A percentile compares a stretch with the other conserved stretches of the same genome.
Conservation (phyloP, 345 rosid genomes). For the Populus davidiana region DNA sequence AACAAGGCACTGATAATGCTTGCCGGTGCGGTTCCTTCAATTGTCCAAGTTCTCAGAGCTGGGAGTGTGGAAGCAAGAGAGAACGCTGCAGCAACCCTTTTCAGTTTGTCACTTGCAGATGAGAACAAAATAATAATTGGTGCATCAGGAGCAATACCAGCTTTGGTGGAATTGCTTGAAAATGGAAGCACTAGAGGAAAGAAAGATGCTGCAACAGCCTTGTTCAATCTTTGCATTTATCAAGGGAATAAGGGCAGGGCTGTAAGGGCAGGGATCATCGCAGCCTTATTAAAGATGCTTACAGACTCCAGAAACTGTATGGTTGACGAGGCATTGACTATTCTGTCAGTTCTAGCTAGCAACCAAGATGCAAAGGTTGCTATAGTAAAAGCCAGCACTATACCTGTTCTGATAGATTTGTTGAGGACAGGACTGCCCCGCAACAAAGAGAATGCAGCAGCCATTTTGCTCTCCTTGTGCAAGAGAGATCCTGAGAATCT, state of each 20-base stretch:
- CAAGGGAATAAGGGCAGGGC: slow-evolving; percentile 89
- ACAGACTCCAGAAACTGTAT: slow-evolving; percentile 58
- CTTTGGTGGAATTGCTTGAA: slow-evolving; percentile 67
- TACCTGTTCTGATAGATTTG: slow-evolving; percentile 62
- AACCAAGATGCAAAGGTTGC: slow-evolving; percentile 72
- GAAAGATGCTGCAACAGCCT: slow-evolving; percentile 94
- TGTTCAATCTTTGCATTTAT: slow-evolving; percentile 82
- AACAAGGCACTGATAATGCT: slow-evolving; percentile 84
- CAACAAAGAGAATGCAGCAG: slow-evolving; percentile 76
- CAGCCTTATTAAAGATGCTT: slow-evolving; percentile 62
- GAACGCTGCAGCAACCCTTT: slow-evolving; percentile 92
- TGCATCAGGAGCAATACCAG: slow-evolving; percentile 79
- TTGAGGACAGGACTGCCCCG: slow-evolving; percentile 62
- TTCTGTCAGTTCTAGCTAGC: slow-evolving; percentile 72
- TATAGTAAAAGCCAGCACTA: slow-evolving; percentile 56
- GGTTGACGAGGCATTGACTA: slow-evolving; percentile 77
- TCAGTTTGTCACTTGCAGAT: slow-evolving; percentile 81
- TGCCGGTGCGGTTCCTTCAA: slow-evolving; percentile 76
- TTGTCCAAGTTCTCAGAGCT: slow-evolving; percentile 76
- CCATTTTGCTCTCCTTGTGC: slow-evolving; percentile 79
- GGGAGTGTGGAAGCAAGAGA: slow-evolving; percentile 90
- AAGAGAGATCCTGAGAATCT: slow-evolving; percentile 79
- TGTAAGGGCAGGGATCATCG: slow-evolving; percentile 70
- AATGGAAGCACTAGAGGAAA: slow-evolving; percentile 74
- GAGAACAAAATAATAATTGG: slow-evolving; percentile 93